These are phyloP conservation scores for Bolboschoenoplectus hybrid DNA, from an alignment of 202 grass and related monocot genomes.

Conservation along the genomic window DNA sequence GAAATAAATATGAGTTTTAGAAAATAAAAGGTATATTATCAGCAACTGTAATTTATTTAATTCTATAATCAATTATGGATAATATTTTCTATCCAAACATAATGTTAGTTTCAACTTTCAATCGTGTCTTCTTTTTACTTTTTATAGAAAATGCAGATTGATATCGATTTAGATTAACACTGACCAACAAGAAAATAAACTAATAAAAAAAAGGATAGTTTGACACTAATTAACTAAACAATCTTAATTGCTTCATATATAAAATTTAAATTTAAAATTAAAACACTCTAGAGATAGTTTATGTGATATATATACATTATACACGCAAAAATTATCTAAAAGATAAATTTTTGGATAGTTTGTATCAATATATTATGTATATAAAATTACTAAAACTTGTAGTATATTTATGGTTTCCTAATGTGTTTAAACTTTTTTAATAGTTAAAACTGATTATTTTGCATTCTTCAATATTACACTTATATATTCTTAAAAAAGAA, in stretches of 20 bases:
- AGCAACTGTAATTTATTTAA: neutral
- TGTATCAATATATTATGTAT: neutral
- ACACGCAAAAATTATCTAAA: too few relatives aligned
- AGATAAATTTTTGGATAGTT: too few relatives aligned
- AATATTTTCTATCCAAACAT: neutral
- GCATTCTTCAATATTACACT: too few relatives aligned
- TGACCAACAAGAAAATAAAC: neutral
- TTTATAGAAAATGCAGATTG: neutral
- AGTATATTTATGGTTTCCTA: too few relatives aligned
- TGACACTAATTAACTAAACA: neutral
- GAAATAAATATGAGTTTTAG: neutral
- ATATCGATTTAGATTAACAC: neutral
- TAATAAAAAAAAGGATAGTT: neutral
- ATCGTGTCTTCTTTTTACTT: neutral
- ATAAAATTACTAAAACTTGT: neutral
- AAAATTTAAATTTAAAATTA: too few relatives aligned
- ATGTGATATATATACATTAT: too few relatives aligned
- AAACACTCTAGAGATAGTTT: too few relatives aligned
- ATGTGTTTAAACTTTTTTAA: too few relatives aligned
- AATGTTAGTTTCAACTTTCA: conserved; percentile 4
- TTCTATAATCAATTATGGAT: neutral
- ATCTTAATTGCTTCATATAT: neutral
- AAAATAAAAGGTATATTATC: neutral
- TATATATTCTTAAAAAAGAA: too few relatives aligned
- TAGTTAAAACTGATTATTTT: too few relatives aligned